Evolutionary conservation across 495 filamentous ascomycete genomes (phyloP), one percentile per base, ranked within the genome.

Genomic region (Lindgomyces ingoldianus): DNA sequence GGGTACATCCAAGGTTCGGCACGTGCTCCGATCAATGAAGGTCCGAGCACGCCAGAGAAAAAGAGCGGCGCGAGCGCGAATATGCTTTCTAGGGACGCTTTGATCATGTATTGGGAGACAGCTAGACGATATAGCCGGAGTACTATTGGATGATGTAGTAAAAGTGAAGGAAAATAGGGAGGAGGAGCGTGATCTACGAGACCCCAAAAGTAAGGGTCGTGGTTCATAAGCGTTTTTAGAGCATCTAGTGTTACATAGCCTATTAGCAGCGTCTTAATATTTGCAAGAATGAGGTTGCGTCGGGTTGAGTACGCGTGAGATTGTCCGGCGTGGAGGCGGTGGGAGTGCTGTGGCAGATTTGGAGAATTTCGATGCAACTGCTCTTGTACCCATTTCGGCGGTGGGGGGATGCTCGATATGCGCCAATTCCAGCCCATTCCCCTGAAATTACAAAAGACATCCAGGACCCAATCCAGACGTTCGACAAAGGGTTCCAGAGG

Each of bases 371-470:
- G 63, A 16, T 36, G 72, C 22, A 83, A 75, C 60, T 80, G 74
- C 46, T 73, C 49, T 63, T 78, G 72, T 33, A 87, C 75, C 41
- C 72, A 69, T 54, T 69, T 67, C 47, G 88, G 87, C 26, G 88
- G 78, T 10, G 83, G 80, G 8, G 85, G 85, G 2, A 90, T 71
- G 22, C 79, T 79, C 10, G 83, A 73, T 51, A 84, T 82, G 16
- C 85, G 81, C 81, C 85, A 90, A 69, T 87, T 90, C 91, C 91
- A 96, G 67, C 90, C 89, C 9, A 86, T 81, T 0, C 89, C 87
- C 26, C 90, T 80, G 69, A 91, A 86, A 63, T 87, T 88, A 62
- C 81, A 80, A 42, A 87, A 75, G 18, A 94, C 74, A 52, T 91
- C 89, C 12, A 83, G 72, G 11, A 82, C 81, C 91, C 91, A 96